Evolutionary conservation across 2,329 filamentous ascomycete species (phyloP).

Genomic region (Onygenales sp.): DNA sequence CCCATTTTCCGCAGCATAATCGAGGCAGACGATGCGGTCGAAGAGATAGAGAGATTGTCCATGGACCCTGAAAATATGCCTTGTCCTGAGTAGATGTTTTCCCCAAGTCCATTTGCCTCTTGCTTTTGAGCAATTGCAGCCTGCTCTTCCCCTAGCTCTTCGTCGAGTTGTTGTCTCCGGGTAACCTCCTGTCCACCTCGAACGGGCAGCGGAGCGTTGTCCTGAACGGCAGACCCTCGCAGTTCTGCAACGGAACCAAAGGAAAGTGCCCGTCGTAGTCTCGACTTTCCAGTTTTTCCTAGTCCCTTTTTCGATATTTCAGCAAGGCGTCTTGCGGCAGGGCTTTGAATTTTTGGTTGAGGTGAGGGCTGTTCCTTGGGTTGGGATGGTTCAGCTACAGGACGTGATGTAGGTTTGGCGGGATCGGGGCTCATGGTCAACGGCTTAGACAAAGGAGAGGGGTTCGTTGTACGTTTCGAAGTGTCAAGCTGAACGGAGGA

Average conservation of each 20-base stretch:
- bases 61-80: conserved; percentile 83
- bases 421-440: conserved; percentile 51
- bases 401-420: conserved; percentile 11
- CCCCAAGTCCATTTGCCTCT: conserved; percentile 83
- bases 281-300: conserved; percentile 72
- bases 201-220: conserved; percentile 38
- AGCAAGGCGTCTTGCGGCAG: conserved; percentile 73
- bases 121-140: conserved; percentile 84
- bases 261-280: conserved; percentile 83
- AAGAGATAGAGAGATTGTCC: conserved; percentile 62
- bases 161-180: conserved; percentile 55
- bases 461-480: conserved; percentile 54
- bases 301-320: conserved; percentile 77
- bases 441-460: conserved; percentile 67
- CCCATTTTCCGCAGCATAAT: conserved; percentile 85
- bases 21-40: conserved; percentile 39
- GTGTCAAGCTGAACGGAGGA: conserved; percentile 43
- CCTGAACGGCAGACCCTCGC: conserved; percentile 60
- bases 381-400: conserved; percentile 1
- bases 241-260: conserved; percentile 94
- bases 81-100: conserved; percentile 83
- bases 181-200: conserved; percentile 45
- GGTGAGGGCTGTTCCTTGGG: conserved; percentile 33
- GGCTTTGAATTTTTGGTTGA: conserved; percentile 39
- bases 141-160: conserved; percentile 77